phyloP scores from a whole-genome alignment of 345 rosid species.

The Alliaria petiolata region DNA sequence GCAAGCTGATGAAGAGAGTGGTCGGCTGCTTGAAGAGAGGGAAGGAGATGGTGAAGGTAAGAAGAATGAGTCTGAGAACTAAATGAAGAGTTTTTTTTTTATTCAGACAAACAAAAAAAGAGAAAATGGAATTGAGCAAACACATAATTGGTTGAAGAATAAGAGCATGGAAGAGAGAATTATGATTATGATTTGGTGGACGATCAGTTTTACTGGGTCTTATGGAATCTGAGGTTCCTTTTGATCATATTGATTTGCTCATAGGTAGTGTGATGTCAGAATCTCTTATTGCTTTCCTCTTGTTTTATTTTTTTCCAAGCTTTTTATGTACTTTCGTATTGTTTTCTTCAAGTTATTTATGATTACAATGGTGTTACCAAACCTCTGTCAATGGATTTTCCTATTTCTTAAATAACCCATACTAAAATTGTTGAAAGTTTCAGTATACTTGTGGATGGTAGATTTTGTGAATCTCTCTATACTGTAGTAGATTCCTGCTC shows the following conservation, averaged over 20 bases:
- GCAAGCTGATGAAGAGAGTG: constrained; percentile 73
- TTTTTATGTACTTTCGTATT: neutral
- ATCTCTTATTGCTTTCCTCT: constrained; percentile 12
- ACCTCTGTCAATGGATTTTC: constrained; percentile 13
- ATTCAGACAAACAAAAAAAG: neutral
- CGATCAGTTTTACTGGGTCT: neutral
- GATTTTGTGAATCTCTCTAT: neutral
- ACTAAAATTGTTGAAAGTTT: neutral
- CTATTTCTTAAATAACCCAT: neutral
- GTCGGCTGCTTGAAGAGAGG: constrained; percentile 71
- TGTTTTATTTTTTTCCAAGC: neutral
- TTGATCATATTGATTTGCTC: constrained; percentile 16
- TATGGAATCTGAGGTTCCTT: constrained; percentile 18
- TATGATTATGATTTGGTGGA: constrained; percentile 6
- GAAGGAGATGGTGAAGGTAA: constrained; percentile 56
- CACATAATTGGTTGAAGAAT: neutral
- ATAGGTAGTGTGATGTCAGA: constrained; percentile 19
- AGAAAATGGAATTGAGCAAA: neutral
- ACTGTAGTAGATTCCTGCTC: neutral
- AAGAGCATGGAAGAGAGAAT: constrained; percentile 5
- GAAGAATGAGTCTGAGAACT: constrained; percentile 60
- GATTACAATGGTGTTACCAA: constrained; percentile 16
- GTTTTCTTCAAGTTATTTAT: constrained; percentile 11
- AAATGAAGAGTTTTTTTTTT: neutral
- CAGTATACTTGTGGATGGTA: neutral